A percentile compares a stretch with the other conserved stretches of the same genome.
Conservation (phyloP, 2,329 filamentous ascomycete genomes). For the Fusarium decemcellulare region DNA sequence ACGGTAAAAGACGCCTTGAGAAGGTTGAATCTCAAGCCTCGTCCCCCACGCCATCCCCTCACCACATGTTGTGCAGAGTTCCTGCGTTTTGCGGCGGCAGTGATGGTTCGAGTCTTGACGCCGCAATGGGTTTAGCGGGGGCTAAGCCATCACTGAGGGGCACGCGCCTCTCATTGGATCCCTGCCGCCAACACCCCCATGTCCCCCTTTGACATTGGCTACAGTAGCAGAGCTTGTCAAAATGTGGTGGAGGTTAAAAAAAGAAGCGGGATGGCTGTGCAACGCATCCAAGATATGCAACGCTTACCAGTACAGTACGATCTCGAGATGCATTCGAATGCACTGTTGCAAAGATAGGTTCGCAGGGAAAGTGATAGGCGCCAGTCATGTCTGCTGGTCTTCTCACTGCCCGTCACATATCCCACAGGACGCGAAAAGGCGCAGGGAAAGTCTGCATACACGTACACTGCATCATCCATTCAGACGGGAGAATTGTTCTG, state of each 20-base stretch:
- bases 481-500: too few species aligned
- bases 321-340: too few species aligned
- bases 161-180: slow-evolving; percentile 40
- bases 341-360: not conserved
- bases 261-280: slow-evolving; percentile 50
- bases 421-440: too few species aligned
- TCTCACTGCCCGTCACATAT: too few species aligned
- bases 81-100: slow-evolving; percentile 40
- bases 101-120: slow-evolving; percentile 36
- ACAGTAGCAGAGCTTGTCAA: slow-evolving; percentile 22
- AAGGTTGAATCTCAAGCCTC: slow-evolving; percentile 39
- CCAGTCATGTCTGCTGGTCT: not conserved
- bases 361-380: slow-evolving; percentile 1
- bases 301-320: not conserved
- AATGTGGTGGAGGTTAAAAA: slow-evolving; percentile 42
- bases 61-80: slow-evolving; percentile 44
- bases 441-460: not conserved
- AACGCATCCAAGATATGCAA: slow-evolving; percentile 22
- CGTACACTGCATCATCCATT: not conserved
- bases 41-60: slow-evolving; percentile 27
- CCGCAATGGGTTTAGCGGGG: slow-evolving; percentile 38
- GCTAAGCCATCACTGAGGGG: slow-evolving; percentile 40
- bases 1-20: slow-evolving; percentile 39
- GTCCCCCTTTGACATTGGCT: not conserved
- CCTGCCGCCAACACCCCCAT: slow-evolving; percentile 25